These are phyloP conservation scores for Stachybotrys chartarum DNA, from an alignment of 2,329 filamentous ascomycete species.

Conservation along the genomic window DNA sequence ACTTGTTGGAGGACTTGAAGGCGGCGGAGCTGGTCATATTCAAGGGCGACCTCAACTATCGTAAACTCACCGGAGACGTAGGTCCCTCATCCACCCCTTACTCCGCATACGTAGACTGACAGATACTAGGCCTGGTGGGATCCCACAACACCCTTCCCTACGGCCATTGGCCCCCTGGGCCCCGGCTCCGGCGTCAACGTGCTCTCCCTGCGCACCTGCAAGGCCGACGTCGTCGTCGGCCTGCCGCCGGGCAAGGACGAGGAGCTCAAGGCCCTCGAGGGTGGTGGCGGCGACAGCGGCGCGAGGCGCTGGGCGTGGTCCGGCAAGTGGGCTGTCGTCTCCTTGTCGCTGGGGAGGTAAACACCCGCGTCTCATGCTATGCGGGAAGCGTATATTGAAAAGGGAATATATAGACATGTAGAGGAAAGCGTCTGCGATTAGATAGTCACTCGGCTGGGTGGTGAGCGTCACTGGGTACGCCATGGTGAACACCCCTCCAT, in stretches of 20 bases:
- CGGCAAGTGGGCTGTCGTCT: constrained; percentile 95
- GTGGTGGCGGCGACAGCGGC: constrained; percentile 63
- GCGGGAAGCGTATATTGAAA: too few relatives aligned
- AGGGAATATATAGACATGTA: background rate
- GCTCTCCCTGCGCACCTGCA: constrained; percentile 86
- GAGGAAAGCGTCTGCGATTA: background rate
- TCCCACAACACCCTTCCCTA: constrained; percentile 75
- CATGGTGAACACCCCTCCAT: background rate
- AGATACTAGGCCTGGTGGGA: constrained; percentile 54
- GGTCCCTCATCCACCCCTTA: constrained; percentile 19
- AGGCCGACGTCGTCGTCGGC: constrained; percentile 91
- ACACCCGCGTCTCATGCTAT: background rate
- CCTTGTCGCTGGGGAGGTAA: constrained; percentile 25
- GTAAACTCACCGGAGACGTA: constrained; percentile 86
- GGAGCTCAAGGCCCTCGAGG: constrained; percentile 59
- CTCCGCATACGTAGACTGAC: constrained; percentile 6
- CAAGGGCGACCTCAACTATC: constrained; percentile 95
- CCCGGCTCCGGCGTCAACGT: constrained; percentile 75
- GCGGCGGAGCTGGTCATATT: constrained; percentile 84
- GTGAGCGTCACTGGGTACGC: background rate
- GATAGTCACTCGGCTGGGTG: too few relatives aligned
- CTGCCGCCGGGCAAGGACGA: constrained; percentile 79
- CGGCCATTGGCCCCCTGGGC: constrained; percentile 81
- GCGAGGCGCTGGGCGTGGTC: constrained; percentile 88
- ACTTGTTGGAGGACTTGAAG: constrained; percentile 71